Evolutionary conservation across 202 grass and related monocot species (phyloP), one percentile per base, ranked within the genome.

Genomic region (Hordeum pubiflorum): DNA sequence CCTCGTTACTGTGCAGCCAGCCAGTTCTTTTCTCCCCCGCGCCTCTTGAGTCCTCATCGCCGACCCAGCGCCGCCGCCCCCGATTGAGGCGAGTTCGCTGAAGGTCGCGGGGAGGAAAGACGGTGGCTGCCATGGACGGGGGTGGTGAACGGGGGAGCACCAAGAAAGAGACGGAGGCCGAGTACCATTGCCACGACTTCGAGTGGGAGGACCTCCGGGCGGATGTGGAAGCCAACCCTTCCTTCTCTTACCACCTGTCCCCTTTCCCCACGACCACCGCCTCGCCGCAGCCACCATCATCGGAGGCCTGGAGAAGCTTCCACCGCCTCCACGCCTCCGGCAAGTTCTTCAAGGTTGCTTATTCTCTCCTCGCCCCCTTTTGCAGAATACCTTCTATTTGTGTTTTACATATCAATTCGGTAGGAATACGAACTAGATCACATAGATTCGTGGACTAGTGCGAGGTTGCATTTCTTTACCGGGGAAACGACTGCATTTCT

Each of bases 291-390:
- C 61, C 67, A 6, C 83, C 86, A 18, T 89, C 88, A 3, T 89
- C 89, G 7, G 94, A 94, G 31, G 88, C 89, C 14, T 97, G 91
- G 94, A 94, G 75, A 77, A 88, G 79, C 86, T 97, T 97, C 87
- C 94, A 97, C 84, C 89, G 81, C 34, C 88, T 88, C 62, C 94
- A 97, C 60, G 76, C 89, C 34, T 83, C 86, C 10, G 94, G 88
- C 43, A 93, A 72, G 38, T 97, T 97, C 71, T 97, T 94, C 69
- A 97, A 94, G 91, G 91, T 97, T 36, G 3, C 64, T 7, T 58
- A 57, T 60, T 57, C 41, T 29, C 66, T 73, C 9, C 6, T 21
- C 10, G 3, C 1, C 36, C 18, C 65, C 2, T 1, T 14, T 3
- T 0, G 58, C 68, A 66, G 1, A 31, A 31, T 55, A 3, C 31